Percentiles rank a stretch among this genome's conserved stretches.
Evolutionary conservation across 345 rosid species (phyloP).

Genomic region (Salix purpurea): DNA sequence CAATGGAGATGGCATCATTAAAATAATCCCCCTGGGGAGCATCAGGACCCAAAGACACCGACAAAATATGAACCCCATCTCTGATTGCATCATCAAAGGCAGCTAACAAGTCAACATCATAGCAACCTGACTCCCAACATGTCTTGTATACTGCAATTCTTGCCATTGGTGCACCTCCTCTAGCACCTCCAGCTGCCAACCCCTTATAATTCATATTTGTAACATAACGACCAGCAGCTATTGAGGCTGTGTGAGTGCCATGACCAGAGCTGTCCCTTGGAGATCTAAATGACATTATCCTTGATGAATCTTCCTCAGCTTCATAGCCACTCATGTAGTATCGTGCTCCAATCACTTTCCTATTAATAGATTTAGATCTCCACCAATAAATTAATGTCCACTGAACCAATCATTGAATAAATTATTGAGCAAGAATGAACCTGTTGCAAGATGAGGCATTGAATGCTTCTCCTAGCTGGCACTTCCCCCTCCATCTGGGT

Average conservation of each 20-base stretch:
- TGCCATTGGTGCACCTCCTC: constrained; percentile 60
- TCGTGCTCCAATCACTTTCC: constrained; percentile 58
- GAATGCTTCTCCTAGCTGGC: constrained; percentile 51
- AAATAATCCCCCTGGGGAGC: constrained; percentile 54
- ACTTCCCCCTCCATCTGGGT: constrained; percentile 41
- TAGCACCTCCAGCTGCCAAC: constrained; percentile 46
- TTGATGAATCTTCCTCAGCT: constrained; percentile 42
- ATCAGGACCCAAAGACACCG: constrained; percentile 50
- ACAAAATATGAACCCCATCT: constrained; percentile 52
- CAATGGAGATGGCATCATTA: constrained; percentile 54
- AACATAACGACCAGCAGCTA: constrained; percentile 52
- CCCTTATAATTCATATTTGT: constrained; percentile 41
- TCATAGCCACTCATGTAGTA: constrained; percentile 46
- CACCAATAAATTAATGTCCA: background rate
- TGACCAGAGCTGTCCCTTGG: constrained; percentile 58
- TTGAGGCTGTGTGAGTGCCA: constrained; percentile 59
- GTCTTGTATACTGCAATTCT: constrained; percentile 55
- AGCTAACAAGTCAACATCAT: constrained; percentile 46
- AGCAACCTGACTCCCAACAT: constrained; percentile 53
- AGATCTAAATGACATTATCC: constrained; percentile 33
- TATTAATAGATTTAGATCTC: constrained; percentile 1
- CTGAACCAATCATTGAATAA: background rate
- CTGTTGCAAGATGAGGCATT: constrained; percentile 48
- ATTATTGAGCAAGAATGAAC: constrained; percentile 14
- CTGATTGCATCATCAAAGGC: constrained; percentile 57